Conservation (phyloP, 768 basidiomycete genomes). For the Terana coerulea region DNA sequence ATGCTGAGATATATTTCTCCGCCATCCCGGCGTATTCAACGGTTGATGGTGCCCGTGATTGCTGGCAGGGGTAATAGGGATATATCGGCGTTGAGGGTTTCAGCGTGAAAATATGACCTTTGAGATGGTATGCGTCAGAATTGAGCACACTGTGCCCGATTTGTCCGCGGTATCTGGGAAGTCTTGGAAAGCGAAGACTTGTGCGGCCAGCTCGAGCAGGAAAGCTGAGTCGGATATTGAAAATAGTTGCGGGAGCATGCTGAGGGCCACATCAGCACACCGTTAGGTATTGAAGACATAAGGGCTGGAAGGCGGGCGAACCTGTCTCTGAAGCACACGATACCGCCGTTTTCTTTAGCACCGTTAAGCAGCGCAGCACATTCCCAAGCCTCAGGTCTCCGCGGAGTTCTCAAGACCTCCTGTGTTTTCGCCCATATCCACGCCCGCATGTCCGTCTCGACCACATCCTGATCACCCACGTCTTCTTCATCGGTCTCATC, state of each 20-base stretch:
- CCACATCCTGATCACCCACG: too few species aligned
- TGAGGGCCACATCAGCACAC: too few species aligned
- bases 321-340: background rate
- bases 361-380: background rate
- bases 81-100: background rate
- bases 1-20: background rate
- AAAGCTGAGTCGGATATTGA: background rate
- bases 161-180: background rate
- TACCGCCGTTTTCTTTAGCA: background rate
- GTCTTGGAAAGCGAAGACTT: background rate
- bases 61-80: background rate
- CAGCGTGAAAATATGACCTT: background rate
- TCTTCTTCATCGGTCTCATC: too few species aligned
- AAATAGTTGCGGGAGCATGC: constrained; percentile 3
- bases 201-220: constrained; percentile 1
- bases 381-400: background rate
- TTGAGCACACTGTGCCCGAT: background rate
- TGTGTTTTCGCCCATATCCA: background rate
- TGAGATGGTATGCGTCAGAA: background rate
- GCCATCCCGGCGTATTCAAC: background rate
- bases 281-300: too few species aligned
- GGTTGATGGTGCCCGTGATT: background rate
- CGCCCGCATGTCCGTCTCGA: too few species aligned
- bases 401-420: background rate
- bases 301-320: background rate